Percentiles rank a stretch among this genome's conserved stretches.
These are phyloP conservation scores for Sporothrix pallida DNA, from an alignment of 2,329 filamentous ascomycete species.

Conservation along the genomic window DNA sequence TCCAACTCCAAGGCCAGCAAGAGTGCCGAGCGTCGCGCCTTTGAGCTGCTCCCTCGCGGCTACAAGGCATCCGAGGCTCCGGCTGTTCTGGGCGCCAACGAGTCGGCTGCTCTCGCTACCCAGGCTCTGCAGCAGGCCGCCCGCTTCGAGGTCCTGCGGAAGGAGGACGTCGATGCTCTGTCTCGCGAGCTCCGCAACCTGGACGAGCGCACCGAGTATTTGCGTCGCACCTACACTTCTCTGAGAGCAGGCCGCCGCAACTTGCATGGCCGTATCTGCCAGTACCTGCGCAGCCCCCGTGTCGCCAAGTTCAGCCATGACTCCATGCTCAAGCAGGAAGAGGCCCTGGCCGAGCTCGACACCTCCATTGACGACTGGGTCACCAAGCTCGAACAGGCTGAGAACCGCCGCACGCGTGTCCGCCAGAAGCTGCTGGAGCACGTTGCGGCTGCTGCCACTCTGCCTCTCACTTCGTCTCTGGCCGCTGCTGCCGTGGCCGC, in stretches of 20 bases:
- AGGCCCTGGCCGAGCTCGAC: constrained; percentile 77
- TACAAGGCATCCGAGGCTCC: constrained; percentile 60
- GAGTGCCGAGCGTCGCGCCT: constrained; percentile 61
- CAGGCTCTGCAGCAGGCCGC: constrained; percentile 68
- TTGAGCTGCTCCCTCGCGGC: constrained; percentile 66
- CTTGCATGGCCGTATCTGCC: constrained; percentile 76
- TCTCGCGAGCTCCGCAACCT: constrained; percentile 75
- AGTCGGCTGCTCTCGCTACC: constrained; percentile 59
- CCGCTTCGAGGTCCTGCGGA: constrained; percentile 67
- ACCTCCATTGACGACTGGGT: constrained; percentile 81
- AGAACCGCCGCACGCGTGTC: constrained; percentile 75
- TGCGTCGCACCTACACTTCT: constrained; percentile 76
- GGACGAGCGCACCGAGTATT: constrained; percentile 79
- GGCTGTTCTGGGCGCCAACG: constrained; percentile 53
- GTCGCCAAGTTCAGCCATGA: constrained; percentile 75
- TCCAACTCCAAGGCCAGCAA: constrained; percentile 53
- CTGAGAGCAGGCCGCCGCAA: constrained; percentile 77
- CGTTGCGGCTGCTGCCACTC: constrained; percentile 71
- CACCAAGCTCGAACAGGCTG: constrained; percentile 77
- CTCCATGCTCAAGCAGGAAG: constrained; percentile 78
- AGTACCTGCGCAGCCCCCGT: constrained; percentile 74
- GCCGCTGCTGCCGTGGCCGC: constrained; percentile 23
- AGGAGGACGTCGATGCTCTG: constrained; percentile 67
- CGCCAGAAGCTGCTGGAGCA: constrained; percentile 83
- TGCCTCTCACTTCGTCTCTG: constrained; percentile 43